phyloP scores from a whole-genome alignment of 2,329 filamentous ascomycete species.

The Aspergillus luchuensis region DNA sequence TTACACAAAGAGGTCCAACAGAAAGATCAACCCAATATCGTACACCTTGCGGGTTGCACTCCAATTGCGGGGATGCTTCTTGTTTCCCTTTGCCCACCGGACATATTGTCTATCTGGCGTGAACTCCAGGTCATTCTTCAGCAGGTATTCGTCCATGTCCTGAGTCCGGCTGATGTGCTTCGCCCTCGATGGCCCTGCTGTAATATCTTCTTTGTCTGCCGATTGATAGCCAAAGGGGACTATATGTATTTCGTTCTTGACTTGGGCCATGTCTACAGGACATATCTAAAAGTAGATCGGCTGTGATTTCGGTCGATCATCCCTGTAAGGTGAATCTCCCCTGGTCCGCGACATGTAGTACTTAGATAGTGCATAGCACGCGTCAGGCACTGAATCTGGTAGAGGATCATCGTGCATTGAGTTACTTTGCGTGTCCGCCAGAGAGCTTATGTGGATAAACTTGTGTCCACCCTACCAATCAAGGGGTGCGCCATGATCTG shows the following conservation, averaged over 20 bases:
- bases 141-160: not conserved
- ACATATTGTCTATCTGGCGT: conserved; percentile 19
- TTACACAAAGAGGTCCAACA: conserved; percentile 29
- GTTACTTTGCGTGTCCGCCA: not conserved
- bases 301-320: not conserved
- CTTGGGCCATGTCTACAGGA: not conserved
- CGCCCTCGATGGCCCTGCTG: too few relatives aligned
- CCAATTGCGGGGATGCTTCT: conserved; percentile 29
- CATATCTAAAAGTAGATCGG: not conserved
- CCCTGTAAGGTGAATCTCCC: not conserved
- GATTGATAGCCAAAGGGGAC: too few relatives aligned
- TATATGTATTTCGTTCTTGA: too few relatives aligned
- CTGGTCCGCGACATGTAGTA: not conserved
- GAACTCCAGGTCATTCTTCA: conserved; percentile 19
- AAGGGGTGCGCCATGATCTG: not conserved
- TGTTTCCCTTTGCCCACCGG: conserved; percentile 20
- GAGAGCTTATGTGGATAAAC: not conserved
- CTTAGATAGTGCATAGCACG: not conserved
- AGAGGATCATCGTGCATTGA: not conserved
- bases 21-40: conserved; percentile 25
- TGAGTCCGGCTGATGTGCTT: too few relatives aligned
- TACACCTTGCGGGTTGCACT: conserved; percentile 22
- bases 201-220: too few relatives aligned
- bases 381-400: not conserved
- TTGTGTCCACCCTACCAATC: not conserved